phyloP scores from a whole-genome alignment of 495 filamentous ascomycete genomes.

The Neurospora sublineolata region DNA sequence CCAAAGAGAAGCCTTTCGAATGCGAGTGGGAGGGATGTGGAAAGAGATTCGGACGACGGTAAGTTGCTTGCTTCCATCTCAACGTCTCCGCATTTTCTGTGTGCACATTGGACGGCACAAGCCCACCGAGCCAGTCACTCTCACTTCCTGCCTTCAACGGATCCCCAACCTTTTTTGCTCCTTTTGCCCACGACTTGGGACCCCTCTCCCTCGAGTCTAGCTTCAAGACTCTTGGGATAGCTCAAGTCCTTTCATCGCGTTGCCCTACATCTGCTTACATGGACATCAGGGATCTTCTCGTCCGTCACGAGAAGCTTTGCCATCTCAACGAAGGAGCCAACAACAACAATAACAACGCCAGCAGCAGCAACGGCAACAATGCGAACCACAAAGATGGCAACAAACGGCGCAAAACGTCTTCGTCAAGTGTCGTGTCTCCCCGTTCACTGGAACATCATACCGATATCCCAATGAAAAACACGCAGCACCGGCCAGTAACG shows the following conservation, averaged over 20 bases:
- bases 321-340: conserved; percentile 47
- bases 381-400: conserved; percentile 32
- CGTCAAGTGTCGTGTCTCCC: conserved; percentile 24
- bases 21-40: conserved; percentile 42
- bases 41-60: conserved; percentile 48
- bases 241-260: neutral
- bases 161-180: conserved; percentile 5
- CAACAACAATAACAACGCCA: conserved; percentile 10
- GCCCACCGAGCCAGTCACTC: conserved; percentile 4
- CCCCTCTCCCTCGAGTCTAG: neutral
- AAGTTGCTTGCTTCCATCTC: conserved; percentile 15
- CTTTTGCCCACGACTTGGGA: neutral
- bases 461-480: conserved; percentile 34
- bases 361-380: conserved; percentile 35
- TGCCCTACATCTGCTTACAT: conserved; percentile 34
- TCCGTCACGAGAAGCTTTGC: conserved; percentile 63
- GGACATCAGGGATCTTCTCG: conserved; percentile 56
- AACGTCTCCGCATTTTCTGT: neutral
- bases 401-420: conserved; percentile 35
- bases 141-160: neutral
- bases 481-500: conserved; percentile 18
- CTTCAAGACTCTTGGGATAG: neutral
- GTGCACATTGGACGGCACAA: neutral
- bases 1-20: conserved; percentile 48
- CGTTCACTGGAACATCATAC: conserved; percentile 28